Evolutionary conservation across 2,329 filamentous ascomycete genomes (phyloP).

Genomic region (Cladosporium sp.): DNA sequence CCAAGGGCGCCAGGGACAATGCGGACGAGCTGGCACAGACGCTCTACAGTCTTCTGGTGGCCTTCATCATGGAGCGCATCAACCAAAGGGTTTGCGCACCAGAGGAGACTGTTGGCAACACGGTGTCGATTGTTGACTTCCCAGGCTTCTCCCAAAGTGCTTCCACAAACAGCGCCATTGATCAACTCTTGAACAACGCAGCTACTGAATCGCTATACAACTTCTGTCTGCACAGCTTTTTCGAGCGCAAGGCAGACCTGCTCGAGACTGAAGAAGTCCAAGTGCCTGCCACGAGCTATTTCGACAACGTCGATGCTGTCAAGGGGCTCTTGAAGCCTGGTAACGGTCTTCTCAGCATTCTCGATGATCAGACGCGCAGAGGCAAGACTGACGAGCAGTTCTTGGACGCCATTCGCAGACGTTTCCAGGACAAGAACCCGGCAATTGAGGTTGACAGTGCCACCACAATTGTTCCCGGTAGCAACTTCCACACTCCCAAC

Average conservation of each 20-base stretch:
- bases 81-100: slow-evolving; percentile 86
- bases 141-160: slow-evolving; percentile 87
- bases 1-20: slow-evolving; percentile 82
- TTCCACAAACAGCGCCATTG: slow-evolving; percentile 79
- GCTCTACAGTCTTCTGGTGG: slow-evolving; percentile 88
- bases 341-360: slow-evolving; percentile 88
- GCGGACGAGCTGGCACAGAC: slow-evolving; percentile 93
- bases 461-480: slow-evolving; percentile 76
- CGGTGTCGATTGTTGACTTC: slow-evolving; percentile 92
- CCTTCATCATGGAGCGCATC: slow-evolving; percentile 88
- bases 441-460: slow-evolving; percentile 78
- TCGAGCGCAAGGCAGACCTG: slow-evolving; percentile 89
- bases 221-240: slow-evolving; percentile 91
- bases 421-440: slow-evolving; percentile 92
- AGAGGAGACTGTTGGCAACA: slow-evolving; percentile 89
- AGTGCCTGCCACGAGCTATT: slow-evolving; percentile 91
- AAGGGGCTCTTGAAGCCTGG: slow-evolving; percentile 87
- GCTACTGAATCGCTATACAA: slow-evolving; percentile 92
- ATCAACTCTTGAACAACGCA: slow-evolving; percentile 92
- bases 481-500: slow-evolving; percentile 86
- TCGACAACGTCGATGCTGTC: slow-evolving; percentile 94
- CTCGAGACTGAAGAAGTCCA: slow-evolving; percentile 91
- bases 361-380: slow-evolving; percentile 92
- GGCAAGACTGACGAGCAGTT: slow-evolving; percentile 87
- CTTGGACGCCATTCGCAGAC: slow-evolving; percentile 84